phyloP scores from a whole-genome alignment of 176 grass and related monocot genomes.

The Bromus sterilis region DNA sequence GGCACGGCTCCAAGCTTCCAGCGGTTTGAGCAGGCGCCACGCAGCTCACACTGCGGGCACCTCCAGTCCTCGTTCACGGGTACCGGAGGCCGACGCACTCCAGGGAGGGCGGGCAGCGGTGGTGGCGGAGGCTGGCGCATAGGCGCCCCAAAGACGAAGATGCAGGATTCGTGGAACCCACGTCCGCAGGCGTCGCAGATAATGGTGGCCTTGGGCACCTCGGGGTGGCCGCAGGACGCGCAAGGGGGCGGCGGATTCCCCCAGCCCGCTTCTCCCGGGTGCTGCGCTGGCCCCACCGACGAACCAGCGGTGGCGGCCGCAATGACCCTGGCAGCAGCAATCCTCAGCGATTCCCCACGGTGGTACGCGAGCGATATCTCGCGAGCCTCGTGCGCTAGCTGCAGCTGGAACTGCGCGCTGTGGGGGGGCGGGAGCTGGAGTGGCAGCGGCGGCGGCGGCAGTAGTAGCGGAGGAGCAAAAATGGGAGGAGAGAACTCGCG shows the following conservation, averaged over 20 bases:
- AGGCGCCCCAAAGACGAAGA: slow-evolving; percentile 43
- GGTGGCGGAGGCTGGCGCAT: slow-evolving; percentile 15
- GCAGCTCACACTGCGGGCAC: slow-evolving; percentile 64
- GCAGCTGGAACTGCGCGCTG: background rate
- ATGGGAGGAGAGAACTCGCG: background rate
- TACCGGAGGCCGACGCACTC: slow-evolving; percentile 25
- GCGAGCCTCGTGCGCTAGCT: slow-evolving; percentile 36
- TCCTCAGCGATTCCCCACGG: background rate
- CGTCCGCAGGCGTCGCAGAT: slow-evolving; percentile 86
- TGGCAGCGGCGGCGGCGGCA: background rate
- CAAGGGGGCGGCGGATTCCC: slow-evolving; percentile 26
- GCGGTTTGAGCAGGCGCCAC: slow-evolving; percentile 47
- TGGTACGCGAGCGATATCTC: slow-evolving; percentile 36
- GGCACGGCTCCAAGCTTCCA: slow-evolving; percentile 57
- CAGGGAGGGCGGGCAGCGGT: slow-evolving; percentile 7
- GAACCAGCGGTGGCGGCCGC: background rate
- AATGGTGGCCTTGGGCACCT: slow-evolving; percentile 40
- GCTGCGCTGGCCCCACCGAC: slow-evolving; percentile 24
- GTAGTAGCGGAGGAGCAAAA: background rate
- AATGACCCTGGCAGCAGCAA: background rate
- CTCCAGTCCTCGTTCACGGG: slow-evolving; percentile 73
- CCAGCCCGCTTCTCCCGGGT: slow-evolving; percentile 61
- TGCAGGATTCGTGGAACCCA: slow-evolving; percentile 76
- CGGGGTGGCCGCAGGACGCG: slow-evolving; percentile 42
- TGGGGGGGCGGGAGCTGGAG: background rate